Conservation (phyloP, 768 basidiomycete genomes). For the Russula olivacea region DNA sequence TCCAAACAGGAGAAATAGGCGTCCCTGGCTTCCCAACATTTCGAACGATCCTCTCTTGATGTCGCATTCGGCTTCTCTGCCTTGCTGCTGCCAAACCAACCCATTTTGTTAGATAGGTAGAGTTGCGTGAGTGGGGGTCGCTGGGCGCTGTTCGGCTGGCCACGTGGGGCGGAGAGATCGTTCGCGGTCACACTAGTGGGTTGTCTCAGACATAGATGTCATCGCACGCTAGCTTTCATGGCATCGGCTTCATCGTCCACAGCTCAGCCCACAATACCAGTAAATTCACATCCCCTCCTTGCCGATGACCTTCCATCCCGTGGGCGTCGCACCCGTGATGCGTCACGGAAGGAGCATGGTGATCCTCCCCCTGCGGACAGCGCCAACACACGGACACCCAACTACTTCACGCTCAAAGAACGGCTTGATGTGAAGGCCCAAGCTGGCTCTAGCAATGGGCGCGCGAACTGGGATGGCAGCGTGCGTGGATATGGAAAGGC, state of each 20-base stretch:
- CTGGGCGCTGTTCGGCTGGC: no score
- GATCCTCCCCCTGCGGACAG: slow-evolving; percentile 25
- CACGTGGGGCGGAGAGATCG: slow-evolving; percentile 3
- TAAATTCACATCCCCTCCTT: slow-evolving; percentile 68
- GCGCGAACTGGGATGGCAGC: slow-evolving; percentile 46
- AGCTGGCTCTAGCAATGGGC: slow-evolving; percentile 28
- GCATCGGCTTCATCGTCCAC: slow-evolving; percentile 28
- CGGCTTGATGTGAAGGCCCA: slow-evolving; percentile 46
- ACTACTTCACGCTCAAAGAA: slow-evolving; percentile 58
- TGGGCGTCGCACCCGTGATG: slow-evolving; percentile 48
- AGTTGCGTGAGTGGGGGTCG: background rate
- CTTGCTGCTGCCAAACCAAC: slow-evolving; percentile 37
- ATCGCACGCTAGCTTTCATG: slow-evolving; percentile 16
- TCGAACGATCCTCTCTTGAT: slow-evolving; percentile 61
- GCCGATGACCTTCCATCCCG: slow-evolving; percentile 43
- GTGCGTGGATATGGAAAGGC: slow-evolving; percentile 50
- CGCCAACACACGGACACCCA: slow-evolving; percentile 35
- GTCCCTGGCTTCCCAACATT: slow-evolving; percentile 85
- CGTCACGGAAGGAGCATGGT: slow-evolving; percentile 31
- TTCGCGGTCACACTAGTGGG: slow-evolving; percentile 2
- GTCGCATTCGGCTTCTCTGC: slow-evolving; percentile 38
- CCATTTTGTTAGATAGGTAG: slow-evolving; percentile 25
- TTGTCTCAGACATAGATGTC: slow-evolving; percentile 3
- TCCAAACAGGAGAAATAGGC: slow-evolving; percentile 84
- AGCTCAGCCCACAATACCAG: slow-evolving; percentile 40